Conservation (phyloP, 139 green algal species). For the Chlorella sp. region DNA sequence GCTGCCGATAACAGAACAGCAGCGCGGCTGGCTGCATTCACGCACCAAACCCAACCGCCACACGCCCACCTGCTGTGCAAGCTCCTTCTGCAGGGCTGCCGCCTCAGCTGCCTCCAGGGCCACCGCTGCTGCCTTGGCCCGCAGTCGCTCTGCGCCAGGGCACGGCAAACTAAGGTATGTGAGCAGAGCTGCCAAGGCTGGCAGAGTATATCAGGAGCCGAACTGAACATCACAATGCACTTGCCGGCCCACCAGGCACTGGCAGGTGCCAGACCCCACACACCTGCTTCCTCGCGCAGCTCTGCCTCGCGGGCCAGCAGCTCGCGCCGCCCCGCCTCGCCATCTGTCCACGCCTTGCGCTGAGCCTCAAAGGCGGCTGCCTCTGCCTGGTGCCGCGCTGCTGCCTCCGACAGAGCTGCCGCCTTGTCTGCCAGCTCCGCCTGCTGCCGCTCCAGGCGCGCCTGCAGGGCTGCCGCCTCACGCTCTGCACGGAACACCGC, state of each 20-base stretch:
- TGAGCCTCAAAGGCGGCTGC: constrained; percentile 26
- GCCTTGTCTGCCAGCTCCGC: constrained; percentile 33
- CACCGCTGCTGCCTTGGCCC: constrained; percentile 18
- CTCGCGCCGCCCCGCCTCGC: constrained; percentile 25
- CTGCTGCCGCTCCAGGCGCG: constrained; percentile 43
- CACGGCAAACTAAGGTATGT: background rate
- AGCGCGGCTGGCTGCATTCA: no score
- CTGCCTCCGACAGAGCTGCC: constrained; percentile 29
- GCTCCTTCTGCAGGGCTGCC: constrained; percentile 40
- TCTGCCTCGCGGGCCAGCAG: constrained; percentile 26
- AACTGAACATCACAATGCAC: no score
- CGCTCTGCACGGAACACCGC: constrained; percentile 40
- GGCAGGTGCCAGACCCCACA: no score
- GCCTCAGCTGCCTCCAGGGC: constrained; percentile 7
- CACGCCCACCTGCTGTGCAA: background rate
- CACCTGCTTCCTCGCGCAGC: constrained; percentile 34
- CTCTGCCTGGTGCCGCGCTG: constrained; percentile 40
- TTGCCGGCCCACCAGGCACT: no score
- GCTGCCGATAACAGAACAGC: no score
- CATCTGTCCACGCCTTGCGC: constrained; percentile 37
- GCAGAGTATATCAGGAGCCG: background rate
- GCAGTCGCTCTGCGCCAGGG: constrained; percentile 9
- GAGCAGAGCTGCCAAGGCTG: background rate
- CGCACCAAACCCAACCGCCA: no score
- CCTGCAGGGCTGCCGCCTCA: constrained; percentile 30